These are phyloP conservation scores for Sporothrix globosa DNA, from an alignment of 2,329 filamentous ascomycete species.

Conservation along the genomic window DNA sequence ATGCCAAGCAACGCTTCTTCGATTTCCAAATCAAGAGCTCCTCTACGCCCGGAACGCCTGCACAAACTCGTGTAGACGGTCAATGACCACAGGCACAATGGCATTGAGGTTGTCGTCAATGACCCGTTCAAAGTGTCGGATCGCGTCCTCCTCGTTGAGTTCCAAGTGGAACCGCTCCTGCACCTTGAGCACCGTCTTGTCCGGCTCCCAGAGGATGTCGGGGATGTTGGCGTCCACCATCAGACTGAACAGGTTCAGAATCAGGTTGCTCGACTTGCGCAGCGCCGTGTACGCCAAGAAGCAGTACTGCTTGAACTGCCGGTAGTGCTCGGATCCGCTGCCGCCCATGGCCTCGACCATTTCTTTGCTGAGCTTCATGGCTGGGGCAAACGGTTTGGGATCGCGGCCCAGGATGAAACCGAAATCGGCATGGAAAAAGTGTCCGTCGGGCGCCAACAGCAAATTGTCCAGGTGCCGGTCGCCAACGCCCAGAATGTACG, in stretches of 20 bases:
- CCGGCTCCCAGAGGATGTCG: conserved; percentile 87
- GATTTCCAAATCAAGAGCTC: not conserved
- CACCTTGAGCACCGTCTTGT: conserved; percentile 93
- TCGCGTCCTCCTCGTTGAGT: conserved; percentile 87
- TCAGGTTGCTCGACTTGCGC: conserved; percentile 85
- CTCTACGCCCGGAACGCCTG: conserved; percentile 79
- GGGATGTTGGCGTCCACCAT: conserved; percentile 99
- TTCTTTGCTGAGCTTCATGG: conserved; percentile 95
- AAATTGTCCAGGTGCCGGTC: conserved; percentile 96
- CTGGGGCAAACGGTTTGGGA: conserved; percentile 93
- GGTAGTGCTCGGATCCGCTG: conserved; percentile 75
- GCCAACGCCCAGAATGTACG: conserved; percentile 93
- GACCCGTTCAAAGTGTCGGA: conserved; percentile 81
- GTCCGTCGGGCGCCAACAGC: conserved; percentile 82
- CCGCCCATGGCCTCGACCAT: conserved; percentile 99
- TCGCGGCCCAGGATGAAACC: conserved; percentile 97
- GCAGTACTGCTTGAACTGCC: conserved; percentile 91
- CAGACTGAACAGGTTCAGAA: conserved; percentile 91
- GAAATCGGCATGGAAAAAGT: conserved; percentile 99
- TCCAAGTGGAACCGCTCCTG: conserved; percentile 93
- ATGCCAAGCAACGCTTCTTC: not conserved
- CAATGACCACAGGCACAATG: conserved; percentile 90
- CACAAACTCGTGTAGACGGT: conserved; percentile 89
- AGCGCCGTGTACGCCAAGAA: conserved; percentile 93
- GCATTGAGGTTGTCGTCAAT: conserved; percentile 91